Conservation (phyloP, 2,329 filamentous ascomycete species). For the Aspergillus sp. region DNA sequence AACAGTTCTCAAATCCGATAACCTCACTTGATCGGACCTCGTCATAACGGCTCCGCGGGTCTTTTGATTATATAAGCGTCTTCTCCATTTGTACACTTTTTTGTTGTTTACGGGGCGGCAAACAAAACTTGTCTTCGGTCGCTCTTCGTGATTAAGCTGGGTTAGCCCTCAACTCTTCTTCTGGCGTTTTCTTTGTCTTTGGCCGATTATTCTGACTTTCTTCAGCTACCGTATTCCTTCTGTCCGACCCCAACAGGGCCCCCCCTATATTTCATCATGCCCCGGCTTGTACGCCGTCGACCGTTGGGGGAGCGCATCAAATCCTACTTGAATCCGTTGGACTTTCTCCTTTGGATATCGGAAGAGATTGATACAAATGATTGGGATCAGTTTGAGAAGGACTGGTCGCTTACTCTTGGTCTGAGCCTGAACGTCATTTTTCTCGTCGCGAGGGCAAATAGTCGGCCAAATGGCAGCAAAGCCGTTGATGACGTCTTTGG, state of each 20-base stretch:
- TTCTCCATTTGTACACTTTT: too few species aligned
- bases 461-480: constrained; percentile 46
- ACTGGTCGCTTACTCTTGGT: constrained; percentile 71
- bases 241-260: background rate
- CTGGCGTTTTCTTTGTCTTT: background rate
- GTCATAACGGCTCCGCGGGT: constrained; percentile 9
- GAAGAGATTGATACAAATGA: constrained; percentile 90
- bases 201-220: background rate
- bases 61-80: constrained; percentile 16
- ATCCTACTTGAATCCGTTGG: constrained; percentile 76
- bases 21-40: constrained; percentile 3
- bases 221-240: constrained; percentile 11
- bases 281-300: constrained; percentile 74
- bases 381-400: constrained; percentile 73
- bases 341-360: constrained; percentile 84
- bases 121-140: too few species aligned
- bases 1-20: constrained; percentile 5
- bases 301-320: constrained; percentile 77
- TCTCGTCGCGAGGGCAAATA: constrained; percentile 77
- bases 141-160: background rate
- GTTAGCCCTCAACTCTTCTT: background rate
- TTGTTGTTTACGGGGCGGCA: too few species aligned
- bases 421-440: constrained; percentile 73
- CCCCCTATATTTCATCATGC: constrained; percentile 51
- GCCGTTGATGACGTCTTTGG: constrained; percentile 78